Evolutionary conservation across 768 basidiomycete genomes (phyloP).

Genomic region (Filobasidium wieringae): DNA sequence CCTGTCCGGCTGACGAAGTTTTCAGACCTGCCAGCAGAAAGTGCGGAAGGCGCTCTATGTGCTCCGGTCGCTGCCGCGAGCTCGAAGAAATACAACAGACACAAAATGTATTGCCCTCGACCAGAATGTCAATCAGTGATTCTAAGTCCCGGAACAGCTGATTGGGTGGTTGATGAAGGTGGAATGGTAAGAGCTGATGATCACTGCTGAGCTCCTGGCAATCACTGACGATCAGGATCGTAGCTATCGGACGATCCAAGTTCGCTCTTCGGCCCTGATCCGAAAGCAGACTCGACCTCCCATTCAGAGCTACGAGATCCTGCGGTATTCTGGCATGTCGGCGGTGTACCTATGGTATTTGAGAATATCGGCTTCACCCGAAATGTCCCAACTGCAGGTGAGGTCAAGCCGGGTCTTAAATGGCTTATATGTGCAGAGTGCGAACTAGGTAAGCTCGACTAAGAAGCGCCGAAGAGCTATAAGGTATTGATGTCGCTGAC

Average conservation of each 20-base stretch:
- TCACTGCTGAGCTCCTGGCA: neutral
- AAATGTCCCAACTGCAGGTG: conserved; percentile 3
- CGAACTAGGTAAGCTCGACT: conserved; percentile 27
- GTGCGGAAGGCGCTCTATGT: neutral
- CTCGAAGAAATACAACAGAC: conserved; percentile 12
- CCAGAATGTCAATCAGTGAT: conserved; percentile 35
- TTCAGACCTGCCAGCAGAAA: neutral
- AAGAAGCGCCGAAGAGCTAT: no score
- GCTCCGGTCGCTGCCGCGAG: neutral
- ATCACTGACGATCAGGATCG: no score
- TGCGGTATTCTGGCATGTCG: conserved; percentile 27
- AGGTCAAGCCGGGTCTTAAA: conserved; percentile 25
- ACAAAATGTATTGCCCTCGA: conserved; percentile 33
- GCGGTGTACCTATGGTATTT: conserved; percentile 33
- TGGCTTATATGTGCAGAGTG: conserved; percentile 40
- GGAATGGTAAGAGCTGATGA: conserved; percentile 19
- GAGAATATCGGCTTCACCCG: conserved; percentile 40
- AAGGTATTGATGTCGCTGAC: no score
- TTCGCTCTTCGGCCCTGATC: conserved; percentile 23
- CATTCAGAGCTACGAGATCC: neutral
- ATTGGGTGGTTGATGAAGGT: conserved; percentile 17
- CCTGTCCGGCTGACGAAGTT: neutral
- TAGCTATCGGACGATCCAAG: conserved; percentile 24
- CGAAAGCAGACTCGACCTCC: neutral
- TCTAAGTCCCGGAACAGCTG: conserved; percentile 22